Conservation (phyloP, 352 stramenopile genomes). For the Halophytophthora polymorphica region DNA sequence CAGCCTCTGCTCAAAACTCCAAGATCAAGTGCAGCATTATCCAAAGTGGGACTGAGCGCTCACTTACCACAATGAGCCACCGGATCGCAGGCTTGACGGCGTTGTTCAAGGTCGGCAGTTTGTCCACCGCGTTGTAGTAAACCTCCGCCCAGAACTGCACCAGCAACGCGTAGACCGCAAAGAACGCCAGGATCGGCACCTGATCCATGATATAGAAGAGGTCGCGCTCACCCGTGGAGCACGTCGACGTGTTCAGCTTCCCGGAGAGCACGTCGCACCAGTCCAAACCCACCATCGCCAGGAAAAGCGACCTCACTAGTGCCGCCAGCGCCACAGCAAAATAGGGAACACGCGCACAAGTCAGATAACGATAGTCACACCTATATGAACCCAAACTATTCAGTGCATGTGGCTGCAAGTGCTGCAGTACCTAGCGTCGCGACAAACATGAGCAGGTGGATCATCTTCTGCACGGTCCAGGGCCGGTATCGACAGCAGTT, state of each 20-base stretch:
- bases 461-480: constrained; percentile 88
- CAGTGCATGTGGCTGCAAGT: too few species aligned
- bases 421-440: constrained; percentile 52
- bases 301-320: constrained; percentile 63
- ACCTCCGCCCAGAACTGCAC: constrained; percentile 88
- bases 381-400: too few species aligned
- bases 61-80: constrained; percentile 52
- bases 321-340: not conserved
- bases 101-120: constrained; percentile 51
- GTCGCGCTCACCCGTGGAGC: constrained; percentile 60
- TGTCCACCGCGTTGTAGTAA: constrained; percentile 87
- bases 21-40: not conserved
- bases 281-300: constrained; percentile 68
- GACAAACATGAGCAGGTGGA: constrained; percentile 82
- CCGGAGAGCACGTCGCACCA: constrained; percentile 81
- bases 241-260: constrained; percentile 53
- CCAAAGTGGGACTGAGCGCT: not conserved
- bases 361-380: too few species aligned
- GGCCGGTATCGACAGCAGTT: constrained; percentile 82
- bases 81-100: constrained; percentile 73
- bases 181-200: constrained; percentile 77
- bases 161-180: constrained; percentile 77
- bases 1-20: not conserved
- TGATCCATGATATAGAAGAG: constrained; percentile 87
- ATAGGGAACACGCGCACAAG: not conserved